Conservation (phyloP, 208 protist genomes). For the Sergeia podlipaevii region DNA sequence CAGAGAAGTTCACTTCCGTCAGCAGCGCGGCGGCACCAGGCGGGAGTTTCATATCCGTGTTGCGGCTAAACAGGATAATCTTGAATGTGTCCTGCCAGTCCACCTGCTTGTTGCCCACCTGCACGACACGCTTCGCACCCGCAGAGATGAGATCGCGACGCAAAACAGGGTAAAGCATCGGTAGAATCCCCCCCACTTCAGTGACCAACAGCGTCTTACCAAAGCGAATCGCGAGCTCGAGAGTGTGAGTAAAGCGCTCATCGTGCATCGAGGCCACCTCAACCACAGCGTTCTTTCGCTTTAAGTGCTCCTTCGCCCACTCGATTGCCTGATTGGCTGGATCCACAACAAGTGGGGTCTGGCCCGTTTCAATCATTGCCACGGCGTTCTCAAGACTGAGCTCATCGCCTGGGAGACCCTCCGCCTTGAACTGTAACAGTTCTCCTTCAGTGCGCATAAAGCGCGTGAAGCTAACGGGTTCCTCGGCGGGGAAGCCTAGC, state of each 20-base stretch:
- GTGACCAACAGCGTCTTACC: conserved; percentile 97
- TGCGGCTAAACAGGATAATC: conserved; percentile 93
- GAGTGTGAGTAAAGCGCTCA: conserved; percentile 91
- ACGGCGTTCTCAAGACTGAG: conserved; percentile 97
- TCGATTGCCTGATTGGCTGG: conserved; percentile 91
- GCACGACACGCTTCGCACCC: conserved; percentile 90
- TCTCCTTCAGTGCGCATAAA: conserved; percentile 95
- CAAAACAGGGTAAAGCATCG: conserved; percentile 94
- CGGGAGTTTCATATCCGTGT: conserved; percentile 83
- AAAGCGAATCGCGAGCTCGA: conserved; percentile 97
- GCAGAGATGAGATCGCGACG: conserved; percentile 89
- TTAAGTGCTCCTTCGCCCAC: conserved; percentile 91
- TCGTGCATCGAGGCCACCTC: conserved; percentile 92
- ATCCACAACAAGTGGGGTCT: conserved; percentile 96
- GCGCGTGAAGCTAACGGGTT: conserved; percentile 34
- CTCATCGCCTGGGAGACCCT: conserved; percentile 93
- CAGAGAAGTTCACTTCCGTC: conserved; percentile 96
- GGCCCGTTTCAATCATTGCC: conserved; percentile 83
- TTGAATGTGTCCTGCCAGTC: conserved; percentile 97
- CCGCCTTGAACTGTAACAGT: conserved; percentile 93
- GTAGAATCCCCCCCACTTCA: conserved; percentile 94
- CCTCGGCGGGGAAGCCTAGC: conserved; percentile 18
- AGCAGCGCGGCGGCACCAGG: conserved; percentile 89
- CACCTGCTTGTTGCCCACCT: conserved; percentile 95
- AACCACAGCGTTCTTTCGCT: conserved; percentile 51